Evolutionary conservation across 1,284 basidiomycete genomes (phyloP).

Genomic region (Heterobasidion parviporum): DNA sequence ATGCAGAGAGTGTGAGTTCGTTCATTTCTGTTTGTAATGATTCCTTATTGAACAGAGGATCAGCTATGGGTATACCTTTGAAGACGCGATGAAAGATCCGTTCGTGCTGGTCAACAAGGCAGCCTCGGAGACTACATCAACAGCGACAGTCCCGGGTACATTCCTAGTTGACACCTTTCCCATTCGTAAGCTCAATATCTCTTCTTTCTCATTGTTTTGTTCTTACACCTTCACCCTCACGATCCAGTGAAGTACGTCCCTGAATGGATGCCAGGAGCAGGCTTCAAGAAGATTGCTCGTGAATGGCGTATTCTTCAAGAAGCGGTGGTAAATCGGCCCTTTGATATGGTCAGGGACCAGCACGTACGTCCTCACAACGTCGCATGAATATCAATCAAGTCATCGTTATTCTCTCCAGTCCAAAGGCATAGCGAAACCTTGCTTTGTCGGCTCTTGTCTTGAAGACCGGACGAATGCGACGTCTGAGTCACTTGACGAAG

Average conservation of each 20-base stretch:
- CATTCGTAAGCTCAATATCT: constrained; percentile 9
- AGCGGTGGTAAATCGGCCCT: constrained; percentile 1
- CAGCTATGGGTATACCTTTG: constrained; percentile 11
- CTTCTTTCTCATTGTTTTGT: background rate
- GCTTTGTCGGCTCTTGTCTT: background rate
- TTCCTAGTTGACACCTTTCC: constrained; percentile 21
- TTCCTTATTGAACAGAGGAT: background rate
- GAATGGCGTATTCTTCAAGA: constrained; percentile 2
- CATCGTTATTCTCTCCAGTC: background rate
- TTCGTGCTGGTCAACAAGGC: constrained; percentile 14
- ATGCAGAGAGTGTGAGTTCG: constrained; percentile 10
- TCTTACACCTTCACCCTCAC: background rate
- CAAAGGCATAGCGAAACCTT: background rate
- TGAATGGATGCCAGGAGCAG: constrained; percentile 6
- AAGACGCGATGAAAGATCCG: constrained; percentile 8
- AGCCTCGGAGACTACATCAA: constrained; percentile 16
- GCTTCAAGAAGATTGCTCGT: constrained; percentile 3
- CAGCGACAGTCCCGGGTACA: constrained; percentile 18
- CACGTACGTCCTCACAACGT: background rate
- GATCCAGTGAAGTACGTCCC: constrained; percentile 4
- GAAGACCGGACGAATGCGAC: background rate
- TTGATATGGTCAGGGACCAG: background rate
- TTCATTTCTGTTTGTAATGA: background rate
- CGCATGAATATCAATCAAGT: background rate
- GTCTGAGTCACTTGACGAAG: background rate